phyloP scores from a whole-genome alignment of 352 stramenopile genomes.

The Phytophthora chlamydospora region DNA sequence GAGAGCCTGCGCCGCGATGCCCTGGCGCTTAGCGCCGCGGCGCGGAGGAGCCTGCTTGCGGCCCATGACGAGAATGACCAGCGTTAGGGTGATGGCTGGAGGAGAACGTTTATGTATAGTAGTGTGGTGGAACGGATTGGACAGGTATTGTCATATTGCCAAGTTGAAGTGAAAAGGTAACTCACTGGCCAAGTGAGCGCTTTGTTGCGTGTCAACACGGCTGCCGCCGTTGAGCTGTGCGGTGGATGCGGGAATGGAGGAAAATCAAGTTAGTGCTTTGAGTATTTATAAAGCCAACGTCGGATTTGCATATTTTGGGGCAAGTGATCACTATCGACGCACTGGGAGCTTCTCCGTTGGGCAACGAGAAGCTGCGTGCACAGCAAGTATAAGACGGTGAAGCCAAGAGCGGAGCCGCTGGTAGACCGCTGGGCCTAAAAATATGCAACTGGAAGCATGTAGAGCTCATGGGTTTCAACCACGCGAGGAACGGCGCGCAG shows the following conservation, averaged over 20 bases:
- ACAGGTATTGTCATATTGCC: slow-evolving; percentile 12
- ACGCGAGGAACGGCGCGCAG: background rate
- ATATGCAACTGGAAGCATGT: slow-evolving; percentile 11
- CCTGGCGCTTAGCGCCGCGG: slow-evolving; percentile 39
- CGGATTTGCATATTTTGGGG: slow-evolving; percentile 6
- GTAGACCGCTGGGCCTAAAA: slow-evolving; percentile 21
- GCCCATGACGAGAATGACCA: slow-evolving; percentile 15
- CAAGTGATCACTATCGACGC: slow-evolving; percentile 1
- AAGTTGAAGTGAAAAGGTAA: slow-evolving; percentile 18
- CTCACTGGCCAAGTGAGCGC: slow-evolving; percentile 15
- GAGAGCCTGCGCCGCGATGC: slow-evolving; percentile 31
- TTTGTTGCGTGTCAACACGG: slow-evolving; percentile 14
- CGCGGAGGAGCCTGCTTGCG: slow-evolving; percentile 29
- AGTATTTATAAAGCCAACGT: slow-evolving; percentile 12
- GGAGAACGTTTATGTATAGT: slow-evolving; percentile 4
- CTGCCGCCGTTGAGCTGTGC: slow-evolving; percentile 7
- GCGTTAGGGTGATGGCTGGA: slow-evolving; percentile 22
- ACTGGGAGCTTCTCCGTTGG: too few relatives aligned
- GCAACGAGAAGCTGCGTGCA: background rate
- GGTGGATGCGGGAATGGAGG: slow-evolving; percentile 2
- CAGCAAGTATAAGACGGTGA: slow-evolving; percentile 28
- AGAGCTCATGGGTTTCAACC: slow-evolving; percentile 17
- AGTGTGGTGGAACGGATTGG: background rate
- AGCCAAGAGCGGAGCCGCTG: slow-evolving; percentile 7
- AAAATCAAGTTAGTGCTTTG: background rate